Evolutionary conservation across 257 asterid genomes (phyloP).

Genomic region (Nicotiana noctiflora): DNA sequence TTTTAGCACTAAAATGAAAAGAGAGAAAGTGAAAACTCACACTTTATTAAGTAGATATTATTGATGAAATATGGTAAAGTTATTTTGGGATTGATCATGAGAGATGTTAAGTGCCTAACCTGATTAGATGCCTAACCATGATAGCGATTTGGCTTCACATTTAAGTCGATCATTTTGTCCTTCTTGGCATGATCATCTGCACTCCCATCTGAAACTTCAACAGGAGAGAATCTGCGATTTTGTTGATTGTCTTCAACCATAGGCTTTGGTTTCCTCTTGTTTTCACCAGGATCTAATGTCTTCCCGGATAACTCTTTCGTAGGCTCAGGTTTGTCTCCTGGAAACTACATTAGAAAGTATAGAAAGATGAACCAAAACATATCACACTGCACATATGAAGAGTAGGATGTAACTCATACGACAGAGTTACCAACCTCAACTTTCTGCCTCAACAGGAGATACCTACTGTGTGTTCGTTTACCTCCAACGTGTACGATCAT

Average conservation of each 20-base stretch:
- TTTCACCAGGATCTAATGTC: constrained; percentile 26
- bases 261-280: constrained; percentile 30
- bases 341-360: constrained; percentile 50
- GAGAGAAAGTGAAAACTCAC: not conserved
- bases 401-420: constrained; percentile 2
- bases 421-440: constrained; percentile 67
- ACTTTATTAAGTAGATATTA: not conserved
- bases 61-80: not conserved
- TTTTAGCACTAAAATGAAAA: not conserved
- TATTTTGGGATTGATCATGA: not conserved
- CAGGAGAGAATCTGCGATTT: constrained; percentile 32
- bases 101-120: not conserved
- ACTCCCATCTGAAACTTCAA: constrained; percentile 22
- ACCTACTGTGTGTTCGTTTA: constrained; percentile 88
- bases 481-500: constrained; percentile 89
- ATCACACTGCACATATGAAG: not conserved
- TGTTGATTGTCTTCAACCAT: constrained; percentile 29
- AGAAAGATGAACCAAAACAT: constrained; percentile 6
- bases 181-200: constrained; percentile 23
- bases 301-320: constrained; percentile 44
- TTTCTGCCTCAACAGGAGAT: constrained; percentile 86
- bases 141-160: constrained; percentile 63
- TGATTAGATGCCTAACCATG: constrained; percentile 42
- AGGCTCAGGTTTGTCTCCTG: constrained; percentile 54
- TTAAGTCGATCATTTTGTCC: constrained; percentile 74